These are phyloP conservation scores for Sarocladiaceae sp. DNA, from an alignment of 2,329 filamentous ascomycete species.

Conservation along the genomic window DNA sequence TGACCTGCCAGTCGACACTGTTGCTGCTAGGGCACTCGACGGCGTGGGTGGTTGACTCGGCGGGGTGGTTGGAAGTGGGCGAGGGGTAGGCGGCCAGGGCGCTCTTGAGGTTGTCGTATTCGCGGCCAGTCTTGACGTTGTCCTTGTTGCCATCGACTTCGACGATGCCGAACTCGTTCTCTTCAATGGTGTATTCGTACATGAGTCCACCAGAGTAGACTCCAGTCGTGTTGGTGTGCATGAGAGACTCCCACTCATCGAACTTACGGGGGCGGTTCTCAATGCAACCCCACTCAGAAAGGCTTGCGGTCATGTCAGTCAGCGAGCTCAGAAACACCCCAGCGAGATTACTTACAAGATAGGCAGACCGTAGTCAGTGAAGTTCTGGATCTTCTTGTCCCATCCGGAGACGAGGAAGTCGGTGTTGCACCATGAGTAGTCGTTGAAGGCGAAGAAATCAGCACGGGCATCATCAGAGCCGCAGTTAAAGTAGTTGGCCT, in stretches of 20 bases:
- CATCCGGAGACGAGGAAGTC: conserved; percentile 70
- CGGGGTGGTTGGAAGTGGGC: conserved; percentile 43
- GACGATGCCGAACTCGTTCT: conserved; percentile 77
- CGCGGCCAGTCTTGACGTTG: conserved; percentile 47
- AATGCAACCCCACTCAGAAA: conserved; percentile 92
- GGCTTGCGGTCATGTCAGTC: conserved; percentile 33
- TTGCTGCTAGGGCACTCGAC: conserved; percentile 46
- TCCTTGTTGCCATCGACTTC: conserved; percentile 47
- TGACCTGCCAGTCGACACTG: conserved; percentile 43
- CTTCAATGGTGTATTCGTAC: conserved; percentile 88
- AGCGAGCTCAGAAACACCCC: background rate
- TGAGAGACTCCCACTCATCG: conserved; percentile 73
- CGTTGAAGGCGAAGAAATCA: conserved; percentile 88
- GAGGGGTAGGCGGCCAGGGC: conserved; percentile 45
- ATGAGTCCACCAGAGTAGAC: conserved; percentile 96
- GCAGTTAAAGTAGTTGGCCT: conserved; percentile 91
- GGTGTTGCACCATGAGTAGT: conserved; percentile 82
- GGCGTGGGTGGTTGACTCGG: conserved; percentile 40
- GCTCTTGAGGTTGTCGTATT: conserved; percentile 55
- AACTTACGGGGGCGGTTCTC: conserved; percentile 74
- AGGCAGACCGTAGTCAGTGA: conserved; percentile 79
- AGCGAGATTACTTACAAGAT: conserved; percentile 62
- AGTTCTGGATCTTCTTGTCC: conserved; percentile 85
- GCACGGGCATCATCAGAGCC: conserved; percentile 77
- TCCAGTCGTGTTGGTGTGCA: conserved; percentile 74